Base-by-base conservation (phyloP, 345 rosid genomes). In the Acer campestre region DNA sequence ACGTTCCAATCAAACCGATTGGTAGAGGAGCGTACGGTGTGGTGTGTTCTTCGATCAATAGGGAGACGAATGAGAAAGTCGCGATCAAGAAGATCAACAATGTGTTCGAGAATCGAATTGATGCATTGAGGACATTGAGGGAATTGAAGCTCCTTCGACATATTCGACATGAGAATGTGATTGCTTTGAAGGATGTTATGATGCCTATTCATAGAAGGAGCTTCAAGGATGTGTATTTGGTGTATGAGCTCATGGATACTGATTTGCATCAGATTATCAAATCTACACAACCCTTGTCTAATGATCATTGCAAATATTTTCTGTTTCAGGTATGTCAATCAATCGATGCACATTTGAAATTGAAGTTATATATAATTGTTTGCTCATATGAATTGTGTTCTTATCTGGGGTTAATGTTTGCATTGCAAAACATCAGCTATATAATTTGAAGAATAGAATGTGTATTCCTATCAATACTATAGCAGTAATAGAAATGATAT, bases 161-260 rank as follows among this genome's bases (percentile, higher is more conserved):
- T 78, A 86, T 95, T 27, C 86, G 84, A 70, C 98, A 95, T 18
- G 94, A 90, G 10, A 95, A 95, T 42, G 97, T 95, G 61, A 92
- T 95, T 42, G 88, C 88, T 18, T 80, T 95, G 80, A 95, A 95
- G 84, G 92, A 95, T 80, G 92, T 95, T 6, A 93, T 95, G 98
- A 68, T 90, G 85, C 98, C 98, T 38, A 44, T 51, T 48, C 88
- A 84, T 20, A 84, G 71, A 76, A 75, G 78, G 3, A 87, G 90
- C 74, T 95, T 93, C 48, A 90, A 80, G 80, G 98, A 95, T 82
- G 98, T 93, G 1, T 95, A 95, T 61, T 79, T 95, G 87, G 98
- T 93, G 51, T 93, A 88, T 63, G 98, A 95, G 84, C 90, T 95
- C 23, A 95, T 95, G 98, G 98, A 95, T 78, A 91, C 95, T 0